These are phyloP conservation scores for Eremochloa ophiuroides DNA, from an alignment of 176 grass and related monocot species.

Conservation along the genomic window DNA sequence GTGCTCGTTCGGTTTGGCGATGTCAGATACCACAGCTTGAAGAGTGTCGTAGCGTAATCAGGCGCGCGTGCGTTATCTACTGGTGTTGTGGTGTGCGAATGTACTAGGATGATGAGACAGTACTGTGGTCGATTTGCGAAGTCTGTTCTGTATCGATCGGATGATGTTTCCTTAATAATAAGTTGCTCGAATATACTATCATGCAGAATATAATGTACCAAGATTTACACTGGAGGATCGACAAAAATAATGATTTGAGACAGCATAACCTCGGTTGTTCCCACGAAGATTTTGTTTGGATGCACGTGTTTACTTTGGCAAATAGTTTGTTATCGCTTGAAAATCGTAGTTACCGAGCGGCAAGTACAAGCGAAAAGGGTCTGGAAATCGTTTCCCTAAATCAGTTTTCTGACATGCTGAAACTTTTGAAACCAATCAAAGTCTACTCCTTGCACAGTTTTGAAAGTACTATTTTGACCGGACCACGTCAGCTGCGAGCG, in stretches of 20 bases:
- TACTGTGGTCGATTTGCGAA: neutral
- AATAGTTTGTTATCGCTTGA: no score
- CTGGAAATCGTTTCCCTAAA: no score
- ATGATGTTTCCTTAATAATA: slow-evolving; percentile 32
- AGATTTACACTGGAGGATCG: neutral
- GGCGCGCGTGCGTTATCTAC: neutral
- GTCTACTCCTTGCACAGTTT: no score
- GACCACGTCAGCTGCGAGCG: no score
- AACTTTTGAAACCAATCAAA: no score
- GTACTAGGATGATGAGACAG: neutral
- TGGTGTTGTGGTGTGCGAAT: neutral
- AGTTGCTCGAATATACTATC: slow-evolving; percentile 4
- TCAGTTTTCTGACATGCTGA: no score
- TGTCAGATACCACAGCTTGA: neutral
- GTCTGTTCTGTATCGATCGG: neutral
- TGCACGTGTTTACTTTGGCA: neutral
- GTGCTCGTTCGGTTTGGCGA: neutral
- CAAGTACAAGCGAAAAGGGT: no score
- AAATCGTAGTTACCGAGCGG: no score
- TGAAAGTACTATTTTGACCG: no score
- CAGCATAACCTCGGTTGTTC: neutral
- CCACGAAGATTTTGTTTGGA: neutral
- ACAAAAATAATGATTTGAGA: neutral
- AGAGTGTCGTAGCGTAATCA: neutral
- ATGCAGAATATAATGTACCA: slow-evolving; percentile 16